A percentile compares a stretch with the other conserved stretches of the same genome.
These are phyloP conservation scores for Sugiyamaella castrensis DNA, from an alignment of 1,139 yeast genomes.

Conservation along the genomic window DNA sequence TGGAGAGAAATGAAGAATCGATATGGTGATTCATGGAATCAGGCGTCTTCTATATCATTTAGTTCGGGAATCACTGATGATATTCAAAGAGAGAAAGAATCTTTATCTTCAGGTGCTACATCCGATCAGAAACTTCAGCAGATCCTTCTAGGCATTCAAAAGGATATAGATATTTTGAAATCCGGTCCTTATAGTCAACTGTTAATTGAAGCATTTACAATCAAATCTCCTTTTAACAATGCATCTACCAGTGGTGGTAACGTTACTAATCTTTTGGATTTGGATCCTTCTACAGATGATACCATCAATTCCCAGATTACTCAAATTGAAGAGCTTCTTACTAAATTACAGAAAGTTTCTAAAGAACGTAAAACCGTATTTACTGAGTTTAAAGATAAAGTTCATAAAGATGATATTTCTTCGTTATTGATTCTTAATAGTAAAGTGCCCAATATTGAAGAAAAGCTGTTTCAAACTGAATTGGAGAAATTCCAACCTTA, in stretches of 20 bases:
- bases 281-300: conserved; percentile 45
- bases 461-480: conserved; percentile 65
- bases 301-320: conserved; percentile 42
- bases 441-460: conserved; percentile 54
- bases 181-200: conserved; percentile 34
- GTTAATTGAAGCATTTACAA: conserved; percentile 32
- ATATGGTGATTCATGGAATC: conserved; percentile 41
- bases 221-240: conserved; percentile 6
- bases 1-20: conserved; percentile 35
- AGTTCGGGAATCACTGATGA: conserved; percentile 47
- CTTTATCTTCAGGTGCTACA: conserved; percentile 63
- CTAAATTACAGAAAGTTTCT: conserved; percentile 47
- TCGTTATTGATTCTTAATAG: conserved; percentile 69
- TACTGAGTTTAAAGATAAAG: conserved; percentile 62
- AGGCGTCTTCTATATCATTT: conserved; percentile 38
- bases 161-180: conserved; percentile 39
- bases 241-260: conserved; percentile 24
- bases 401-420: conserved; percentile 84
- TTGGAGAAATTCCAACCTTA: conserved; percentile 73
- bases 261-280: conserved; percentile 50
- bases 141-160: conserved; percentile 38
- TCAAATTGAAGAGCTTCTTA: conserved; percentile 44
- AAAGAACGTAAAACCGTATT: conserved; percentile 61
- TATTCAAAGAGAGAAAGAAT: conserved; percentile 55
- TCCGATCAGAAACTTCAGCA: conserved; percentile 61